Base-by-base conservation (phyloP, 116 monocot species). In the Zostera marina region DNA sequence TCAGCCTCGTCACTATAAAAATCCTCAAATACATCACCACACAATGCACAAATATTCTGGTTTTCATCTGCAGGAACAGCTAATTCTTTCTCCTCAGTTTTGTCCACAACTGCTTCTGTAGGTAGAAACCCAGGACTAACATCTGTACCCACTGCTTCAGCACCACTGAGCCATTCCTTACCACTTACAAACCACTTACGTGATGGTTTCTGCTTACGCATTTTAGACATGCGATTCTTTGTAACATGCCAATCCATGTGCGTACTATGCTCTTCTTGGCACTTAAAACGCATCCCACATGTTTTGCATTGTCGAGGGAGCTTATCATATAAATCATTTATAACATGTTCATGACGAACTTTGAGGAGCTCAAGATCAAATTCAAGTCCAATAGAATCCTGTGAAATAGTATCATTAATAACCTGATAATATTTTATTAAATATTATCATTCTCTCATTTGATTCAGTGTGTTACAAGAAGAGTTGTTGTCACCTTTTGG, bases 181-280 rank as follows among this genome's bases (percentile, higher is more conserved):
- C 68, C 68, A 72, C 73, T 89, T 24, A 89, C 96, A 78, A 85
- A 96, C 89, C 89, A 96, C 64, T 82, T 96, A 17, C 89, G 84
- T 11, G 96, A 96, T 6, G 96, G 77, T 45, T 92, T 88, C 54
- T 96, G 89, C 61, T 89, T 96, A 41, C 89, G 88, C 46, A 70
- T 89, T 60, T 72, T 84, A 16, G 89, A 81, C 63, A 82, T 74
- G 43, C 96, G 67, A 59, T 96, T 96, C 62, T 89, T 96, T 0
- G 96, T 85, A 21, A 96, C 96, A 76, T 96, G 96, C 96, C 96
- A 96, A 72, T 96, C 96, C 96, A 96, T 96, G 71, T 96, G 96
- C 64, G 9, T 79, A 44, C 96, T 80, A 59, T 96, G 96, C 60
- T 96, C 96, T 53, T 96, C 96, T 70, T 96, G 96, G 65, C 63